phyloP scores from a whole-genome alignment of 495 filamentous ascomycete species.

The Aspergillus avenaceus region DNA sequence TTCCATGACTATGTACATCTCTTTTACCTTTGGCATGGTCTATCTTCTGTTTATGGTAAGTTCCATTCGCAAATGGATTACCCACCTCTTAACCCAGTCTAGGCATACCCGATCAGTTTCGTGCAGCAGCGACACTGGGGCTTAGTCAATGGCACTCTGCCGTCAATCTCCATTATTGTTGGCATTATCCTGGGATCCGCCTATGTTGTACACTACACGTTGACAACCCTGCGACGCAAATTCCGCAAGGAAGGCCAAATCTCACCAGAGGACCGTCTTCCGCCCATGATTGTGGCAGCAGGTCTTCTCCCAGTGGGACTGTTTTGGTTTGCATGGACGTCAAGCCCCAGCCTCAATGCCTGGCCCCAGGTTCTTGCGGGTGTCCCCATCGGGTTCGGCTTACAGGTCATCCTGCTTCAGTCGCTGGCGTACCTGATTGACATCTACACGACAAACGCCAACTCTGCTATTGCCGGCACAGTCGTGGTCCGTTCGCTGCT shows the following conservation, averaged over 20 bases:
- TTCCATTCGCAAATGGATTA: too few relatives aligned
- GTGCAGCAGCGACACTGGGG: too few relatives aligned
- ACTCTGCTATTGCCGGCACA: constrained; percentile 81
- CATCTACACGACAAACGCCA: constrained; percentile 83
- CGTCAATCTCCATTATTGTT: constrained; percentile 77
- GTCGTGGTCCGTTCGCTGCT: constrained; percentile 75
- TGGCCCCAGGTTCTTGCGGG: constrained; percentile 81
- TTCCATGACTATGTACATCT: constrained; percentile 72
- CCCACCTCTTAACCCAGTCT: too few relatives aligned
- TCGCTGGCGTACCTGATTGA: constrained; percentile 83
- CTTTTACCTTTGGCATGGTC: constrained; percentile 76
- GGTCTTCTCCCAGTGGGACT: constrained; percentile 67
- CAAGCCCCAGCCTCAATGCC: constrained; percentile 60
- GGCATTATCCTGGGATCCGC: constrained; percentile 67
- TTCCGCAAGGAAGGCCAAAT: constrained; percentile 71
- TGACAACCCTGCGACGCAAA: too few relatives aligned
- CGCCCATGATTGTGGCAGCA: constrained; percentile 74
- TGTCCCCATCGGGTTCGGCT: constrained; percentile 53
- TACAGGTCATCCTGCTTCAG: constrained; percentile 80
- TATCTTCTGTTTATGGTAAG: constrained; percentile 70
- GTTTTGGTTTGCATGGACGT: constrained; percentile 86
- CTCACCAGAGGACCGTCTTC: constrained; percentile 82
- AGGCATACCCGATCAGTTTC: too few relatives aligned
- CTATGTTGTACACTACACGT: constrained; percentile 61
- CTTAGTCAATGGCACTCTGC: constrained; percentile 67